These are phyloP conservation scores for Friedmanniomyces endolithicus DNA, from an alignment of 495 filamentous ascomycete species.

Conservation along the genomic window DNA sequence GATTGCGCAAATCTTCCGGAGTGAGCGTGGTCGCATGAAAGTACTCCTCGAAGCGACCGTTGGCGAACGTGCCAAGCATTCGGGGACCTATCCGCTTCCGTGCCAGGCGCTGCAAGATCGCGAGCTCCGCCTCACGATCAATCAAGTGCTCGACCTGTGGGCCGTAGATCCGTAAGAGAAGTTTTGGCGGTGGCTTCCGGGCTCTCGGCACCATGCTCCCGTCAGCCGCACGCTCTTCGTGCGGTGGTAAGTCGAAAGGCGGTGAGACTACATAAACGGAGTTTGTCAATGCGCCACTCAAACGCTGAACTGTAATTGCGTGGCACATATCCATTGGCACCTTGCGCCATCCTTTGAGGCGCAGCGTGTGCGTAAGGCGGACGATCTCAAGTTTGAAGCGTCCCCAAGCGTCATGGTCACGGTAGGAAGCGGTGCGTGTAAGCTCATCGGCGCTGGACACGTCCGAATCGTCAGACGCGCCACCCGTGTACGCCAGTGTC, in stretches of 20 bases:
- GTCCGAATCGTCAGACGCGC: slow-evolving; percentile 40
- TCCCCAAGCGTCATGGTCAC: slow-evolving; percentile 62
- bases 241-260: slow-evolving; percentile 43
- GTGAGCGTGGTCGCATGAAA: slow-evolving; percentile 72
- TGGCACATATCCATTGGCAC: slow-evolving; percentile 58
- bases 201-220: slow-evolving; percentile 33
- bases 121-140: slow-evolving; percentile 79
- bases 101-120: slow-evolving; percentile 73
- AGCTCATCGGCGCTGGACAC: slow-evolving; percentile 26
- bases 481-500: slow-evolving; percentile 61
- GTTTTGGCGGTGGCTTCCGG: slow-evolving; percentile 50
- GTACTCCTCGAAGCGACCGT: slow-evolving; percentile 94
- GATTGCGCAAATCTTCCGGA: slow-evolving; percentile 59
- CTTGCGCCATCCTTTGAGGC: slow-evolving; percentile 77
- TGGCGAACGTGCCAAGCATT: slow-evolving; percentile 83
- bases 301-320: slow-evolving; percentile 67
- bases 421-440: slow-evolving; percentile 31
- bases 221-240: slow-evolving; percentile 21
- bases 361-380: slow-evolving; percentile 75
- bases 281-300: slow-evolving; percentile 92
- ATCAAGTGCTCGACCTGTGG: slow-evolving; percentile 94
- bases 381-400: slow-evolving; percentile 84
- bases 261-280: slow-evolving; percentile 89
- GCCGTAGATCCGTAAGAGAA: slow-evolving; percentile 86
- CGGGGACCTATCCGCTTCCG: slow-evolving; percentile 87